Evolutionary conservation across 2,329 filamentous ascomycete species (phyloP).

Genomic region (Colletotrichum tofieldiae): DNA sequence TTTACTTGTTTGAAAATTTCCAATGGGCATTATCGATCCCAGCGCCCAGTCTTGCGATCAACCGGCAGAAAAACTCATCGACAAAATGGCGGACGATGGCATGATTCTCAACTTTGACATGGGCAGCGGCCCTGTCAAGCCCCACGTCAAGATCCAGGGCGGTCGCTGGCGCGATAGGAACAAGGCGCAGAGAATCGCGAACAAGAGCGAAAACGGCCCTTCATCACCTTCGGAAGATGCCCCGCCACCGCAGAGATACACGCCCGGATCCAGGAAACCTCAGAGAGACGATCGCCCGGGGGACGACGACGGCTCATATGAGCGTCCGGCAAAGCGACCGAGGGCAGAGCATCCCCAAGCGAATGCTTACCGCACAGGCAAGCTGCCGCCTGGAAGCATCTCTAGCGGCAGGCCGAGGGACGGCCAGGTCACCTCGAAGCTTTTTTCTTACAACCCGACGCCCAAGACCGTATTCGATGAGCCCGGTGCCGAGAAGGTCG

Average conservation of each 20-base stretch:
- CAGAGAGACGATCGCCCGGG: constrained; percentile 46
- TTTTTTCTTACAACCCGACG: constrained; percentile 91
- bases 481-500: constrained; percentile 55
- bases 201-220: constrained; percentile 50
- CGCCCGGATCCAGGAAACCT: constrained; percentile 34
- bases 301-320: constrained; percentile 49
- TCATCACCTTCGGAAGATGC: constrained; percentile 46
- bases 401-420: constrained; percentile 44
- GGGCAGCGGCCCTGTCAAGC: constrained; percentile 75
- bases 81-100: constrained; percentile 90
- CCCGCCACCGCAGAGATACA: constrained; percentile 35
- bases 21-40: background rate
- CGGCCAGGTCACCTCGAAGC: constrained; percentile 84
- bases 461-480: constrained; percentile 75
- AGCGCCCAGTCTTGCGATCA: constrained; percentile 22
- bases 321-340: constrained; percentile 63
- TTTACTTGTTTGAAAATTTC: constrained; percentile 37
- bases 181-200: constrained; percentile 78
- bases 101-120: constrained; percentile 95
- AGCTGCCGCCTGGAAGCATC: constrained; percentile 55
- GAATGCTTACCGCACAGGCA: constrained; percentile 54
- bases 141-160: constrained; percentile 81
- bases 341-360: constrained; percentile 52
- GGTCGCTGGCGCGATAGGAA: constrained; percentile 94
- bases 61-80: constrained; percentile 18